Evolutionary conservation across 1,284 basidiomycete species (phyloP), one percentile per base, ranked within the genome.

Genomic region (Tilletia indica): DNA sequence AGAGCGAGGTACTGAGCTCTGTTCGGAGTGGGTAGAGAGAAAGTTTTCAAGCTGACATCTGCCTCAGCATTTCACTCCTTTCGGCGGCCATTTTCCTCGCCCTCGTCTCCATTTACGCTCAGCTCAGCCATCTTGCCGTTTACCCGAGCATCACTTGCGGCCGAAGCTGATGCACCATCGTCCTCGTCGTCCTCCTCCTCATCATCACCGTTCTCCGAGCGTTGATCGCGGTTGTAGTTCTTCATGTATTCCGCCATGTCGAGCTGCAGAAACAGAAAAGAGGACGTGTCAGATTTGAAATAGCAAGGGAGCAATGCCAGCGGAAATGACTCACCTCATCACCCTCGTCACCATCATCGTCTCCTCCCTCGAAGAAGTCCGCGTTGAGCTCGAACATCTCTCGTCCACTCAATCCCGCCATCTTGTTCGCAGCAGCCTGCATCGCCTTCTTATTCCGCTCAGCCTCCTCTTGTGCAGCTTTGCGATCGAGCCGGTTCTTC

Each of bases 351-450:
- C 87, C 91, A 5, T 91, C 92, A 16, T 81, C 85, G 1, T 80
- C 82, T 0, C 81, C 82, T 79, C 95, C 93, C 77, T 89, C 90
- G 86, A 96, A 94, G 90, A 96, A 92, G 81, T 98, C 93, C 19
- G 94, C 93, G 85, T 97, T 95, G 88, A 93, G 95, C 86, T 89
- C 82, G 78, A 94, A 93, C 85, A 99, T 87, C 86, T 99, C 97
- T 86, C 94, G 89, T 70, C 96, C 96, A 73, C 92, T 93, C 92
- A 99, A 93, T 69, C 96, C 97, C 48, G 87, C 89, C 85, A 88
- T 90, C 89, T 97, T 97, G 78, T 96, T 96, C 4, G 94, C 94
- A 39, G 64, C 49, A 76, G 89, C 89, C 78, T 94, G 91, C 3
- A 89, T 84, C 69, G 92, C 91, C 87, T 99, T 99, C 66, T 94